These are phyloP conservation scores for Pyrus hybrid DNA, from an alignment of 331 rosid genomes.

Conservation along the genomic window DNA sequence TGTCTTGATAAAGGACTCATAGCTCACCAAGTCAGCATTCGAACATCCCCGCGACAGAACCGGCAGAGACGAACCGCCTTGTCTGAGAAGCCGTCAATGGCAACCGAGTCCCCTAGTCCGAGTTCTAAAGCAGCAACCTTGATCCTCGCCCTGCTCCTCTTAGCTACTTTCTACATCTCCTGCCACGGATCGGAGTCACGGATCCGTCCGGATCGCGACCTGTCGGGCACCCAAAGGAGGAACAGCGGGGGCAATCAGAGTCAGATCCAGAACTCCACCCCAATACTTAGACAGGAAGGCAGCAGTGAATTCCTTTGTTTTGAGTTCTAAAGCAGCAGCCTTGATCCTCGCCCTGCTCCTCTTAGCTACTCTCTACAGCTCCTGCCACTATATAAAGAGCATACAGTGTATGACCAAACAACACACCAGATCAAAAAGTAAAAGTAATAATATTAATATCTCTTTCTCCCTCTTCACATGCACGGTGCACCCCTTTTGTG, in stretches of 20 bases:
- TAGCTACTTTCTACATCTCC: constrained; percentile 14
- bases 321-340: too few species aligned
- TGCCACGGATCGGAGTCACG: constrained; percentile 19
- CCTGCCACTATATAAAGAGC: too few species aligned
- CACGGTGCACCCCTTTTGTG: too few species aligned
- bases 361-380: too few species aligned
- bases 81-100: constrained; percentile 18
- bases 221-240: constrained; percentile 12
- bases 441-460: too few species aligned
- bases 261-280: constrained; percentile 38
- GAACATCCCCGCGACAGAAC: not conserved
- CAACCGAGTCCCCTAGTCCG: not conserved
- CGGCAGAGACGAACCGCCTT: not conserved
- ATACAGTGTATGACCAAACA: too few species aligned
- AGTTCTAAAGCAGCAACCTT: not conserved
- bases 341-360: too few species aligned
- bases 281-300: too few species aligned
- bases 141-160: constrained; percentile 9
- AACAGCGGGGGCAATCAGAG: not conserved
- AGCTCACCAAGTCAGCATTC: not conserved
- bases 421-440: too few species aligned
- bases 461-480: too few species aligned
- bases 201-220: constrained; percentile 18
- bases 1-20: too few species aligned
- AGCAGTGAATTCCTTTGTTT: too few species aligned